Conservation (phyloP, 2,329 filamentous ascomycete genomes). For the Drechslera avenae region DNA sequence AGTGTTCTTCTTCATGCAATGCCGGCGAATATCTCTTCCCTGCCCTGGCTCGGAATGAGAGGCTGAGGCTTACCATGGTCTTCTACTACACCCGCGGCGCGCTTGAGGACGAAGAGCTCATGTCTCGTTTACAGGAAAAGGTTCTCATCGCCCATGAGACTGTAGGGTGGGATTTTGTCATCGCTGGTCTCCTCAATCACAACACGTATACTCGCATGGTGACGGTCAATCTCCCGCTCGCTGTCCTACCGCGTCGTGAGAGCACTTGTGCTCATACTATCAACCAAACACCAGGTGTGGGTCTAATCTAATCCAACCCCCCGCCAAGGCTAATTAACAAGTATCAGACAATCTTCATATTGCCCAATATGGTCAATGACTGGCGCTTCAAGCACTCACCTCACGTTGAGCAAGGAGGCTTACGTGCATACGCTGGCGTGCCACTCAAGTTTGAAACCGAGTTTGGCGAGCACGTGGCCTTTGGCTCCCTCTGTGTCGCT, state of each 20-base stretch:
- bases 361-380: constrained; percentile 52
- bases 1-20: constrained; percentile 10
- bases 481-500: constrained; percentile 54
- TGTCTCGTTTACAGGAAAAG: constrained; percentile 52
- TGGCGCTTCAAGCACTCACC: constrained; percentile 54
- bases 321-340: neutral
- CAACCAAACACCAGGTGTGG: constrained; percentile 39
- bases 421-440: constrained; percentile 52
- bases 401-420: constrained; percentile 49
- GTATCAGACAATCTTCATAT: constrained; percentile 49
- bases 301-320: constrained; percentile 13
- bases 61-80: constrained; percentile 47
- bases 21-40: constrained; percentile 45
- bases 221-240: constrained; percentile 50
- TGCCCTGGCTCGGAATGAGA: constrained; percentile 44
- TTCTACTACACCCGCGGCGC: constrained; percentile 55
- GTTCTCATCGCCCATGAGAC: constrained; percentile 50
- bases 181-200: constrained; percentile 53
- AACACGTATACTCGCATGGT: constrained; percentile 53
- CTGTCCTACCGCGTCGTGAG: constrained; percentile 53
- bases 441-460: constrained; percentile 50
- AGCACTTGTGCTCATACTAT: constrained; percentile 55
- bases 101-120: constrained; percentile 49
- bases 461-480: constrained; percentile 47
- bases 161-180: constrained; percentile 55